Evolutionary conservation across 2,329 filamentous ascomycete species (phyloP), one percentile per base, ranked within the genome.

Genomic region (Curvularia sp.): DNA sequence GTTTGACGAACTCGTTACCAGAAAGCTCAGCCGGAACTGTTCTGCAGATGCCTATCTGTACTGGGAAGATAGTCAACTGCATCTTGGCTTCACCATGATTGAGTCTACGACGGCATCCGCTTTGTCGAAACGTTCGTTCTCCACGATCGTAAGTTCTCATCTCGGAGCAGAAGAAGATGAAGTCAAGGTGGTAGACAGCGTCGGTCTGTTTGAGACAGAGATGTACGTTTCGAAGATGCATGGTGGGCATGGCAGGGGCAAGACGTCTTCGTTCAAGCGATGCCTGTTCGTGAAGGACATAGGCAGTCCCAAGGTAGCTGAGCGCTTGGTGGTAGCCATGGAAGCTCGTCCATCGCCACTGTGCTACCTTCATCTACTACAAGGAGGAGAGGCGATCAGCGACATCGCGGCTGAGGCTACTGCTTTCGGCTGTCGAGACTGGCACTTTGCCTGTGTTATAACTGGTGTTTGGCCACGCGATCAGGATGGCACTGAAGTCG

Each of bases 221-320:
- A 85, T 88, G 82, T 87, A 88, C 73, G 80, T 89, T 72, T 83
- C 83, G 1, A 65, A 60, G 12, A 85, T 89, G 82, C 85, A 89
- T 50, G 83, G 83, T 24, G 85, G 85, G 0, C 85, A 88, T 51
- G 79, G 78, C 18, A 76, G 81, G 22, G 81, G 83, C 64, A 88
- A 87, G 76, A 88, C 85, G 0, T 88, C 83, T 10, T 81, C 86
- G 0, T 88, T 89, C 78, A 88, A 89, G 75, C 81, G 87, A 64
- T 89, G 86, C 68, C 42, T 89, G 30, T 88, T 89, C 65, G 71
- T 89, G 7, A 84, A 83, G 57, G 0, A 67, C 38, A 82, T 88
- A 12, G 77, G 78, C 60, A 57, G 55, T 49, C 39, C 1, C 2
- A 53, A 72, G 1, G 39, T 85, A 0, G 66, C 71, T 24, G 47